Conservation (phyloP, 371 early-diverging fungal species). For the Massospora cicadina region DNA sequence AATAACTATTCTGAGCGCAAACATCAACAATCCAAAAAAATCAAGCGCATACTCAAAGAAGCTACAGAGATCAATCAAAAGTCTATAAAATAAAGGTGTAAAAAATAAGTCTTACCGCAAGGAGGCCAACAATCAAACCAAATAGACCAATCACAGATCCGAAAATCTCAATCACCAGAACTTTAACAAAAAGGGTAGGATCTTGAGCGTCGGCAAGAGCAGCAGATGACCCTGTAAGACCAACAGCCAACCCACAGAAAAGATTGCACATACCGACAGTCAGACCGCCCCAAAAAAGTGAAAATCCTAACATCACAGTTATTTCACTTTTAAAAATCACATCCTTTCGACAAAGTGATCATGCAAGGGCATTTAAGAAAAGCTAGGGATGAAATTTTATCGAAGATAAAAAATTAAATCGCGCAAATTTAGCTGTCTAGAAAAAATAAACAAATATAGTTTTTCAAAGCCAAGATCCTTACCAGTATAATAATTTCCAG, state of each 20-base stretch:
- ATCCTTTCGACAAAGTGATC: too few species aligned
- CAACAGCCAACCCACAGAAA: conserved; percentile 88
- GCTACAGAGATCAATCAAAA: too few species aligned
- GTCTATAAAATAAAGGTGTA: neutral
- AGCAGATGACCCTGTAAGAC: conserved; percentile 82
- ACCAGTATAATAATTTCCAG: conserved; percentile 44
- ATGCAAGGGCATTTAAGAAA: too few species aligned
- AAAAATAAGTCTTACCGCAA: conserved; percentile 30
- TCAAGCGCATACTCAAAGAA: too few species aligned
- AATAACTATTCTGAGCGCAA: too few species aligned
- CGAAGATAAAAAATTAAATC: too few species aligned
- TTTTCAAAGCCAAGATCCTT: conserved; percentile 2
- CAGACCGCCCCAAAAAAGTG: conserved; percentile 92
- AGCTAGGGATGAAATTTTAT: too few species aligned
- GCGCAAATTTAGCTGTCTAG: too few species aligned
- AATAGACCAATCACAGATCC: conserved; percentile 91
- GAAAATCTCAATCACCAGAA: conserved; percentile 92
- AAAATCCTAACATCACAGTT: conserved; percentile 35
- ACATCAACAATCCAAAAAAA: too few species aligned
- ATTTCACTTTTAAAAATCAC: too few species aligned
- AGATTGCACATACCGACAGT: conserved; percentile 89
- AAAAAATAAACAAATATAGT: neutral
- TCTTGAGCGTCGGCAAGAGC: conserved; percentile 94
- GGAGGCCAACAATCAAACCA: conserved; percentile 73
- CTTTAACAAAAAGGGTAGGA: conserved; percentile 84